A percentile compares a stretch with the other conserved stretches of the same genome.
Conservation (phyloP, 345 rosid genomes). For the Toxicodendron radicans region DNA sequence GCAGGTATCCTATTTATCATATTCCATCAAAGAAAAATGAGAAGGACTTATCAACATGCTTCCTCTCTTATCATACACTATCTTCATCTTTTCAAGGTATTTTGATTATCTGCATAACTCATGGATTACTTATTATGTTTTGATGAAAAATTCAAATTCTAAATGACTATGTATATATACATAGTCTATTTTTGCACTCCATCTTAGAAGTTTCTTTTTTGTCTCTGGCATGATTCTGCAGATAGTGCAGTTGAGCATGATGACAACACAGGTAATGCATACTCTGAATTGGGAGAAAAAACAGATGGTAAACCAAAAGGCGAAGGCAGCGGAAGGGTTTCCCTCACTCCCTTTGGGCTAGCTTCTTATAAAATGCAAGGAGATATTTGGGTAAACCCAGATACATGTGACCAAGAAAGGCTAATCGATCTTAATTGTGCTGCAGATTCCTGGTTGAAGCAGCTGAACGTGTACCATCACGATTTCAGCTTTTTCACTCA, state of each 20-base stretch:
- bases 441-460: conserved; percentile 86
- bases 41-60: conserved; percentile 70
- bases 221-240: conserved; percentile 24
- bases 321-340: conserved; percentile 21
- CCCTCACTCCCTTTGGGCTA: conserved; percentile 67
- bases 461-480: conserved; percentile 62
- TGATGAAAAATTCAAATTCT: background rate
- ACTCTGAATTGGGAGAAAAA: conserved; percentile 6
- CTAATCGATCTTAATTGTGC: conserved; percentile 45
- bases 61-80: conserved; percentile 73
- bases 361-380: conserved; percentile 72
- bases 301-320: conserved; percentile 14
- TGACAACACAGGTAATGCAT: conserved; percentile 18
- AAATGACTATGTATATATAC: background rate
- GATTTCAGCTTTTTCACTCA: conserved; percentile 54
- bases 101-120: background rate
- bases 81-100: conserved; percentile 78
- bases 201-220: background rate
- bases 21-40: conserved; percentile 53
- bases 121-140: background rate
- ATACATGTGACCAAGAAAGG: conserved; percentile 40
- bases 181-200: background rate
- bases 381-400: conserved; percentile 56
- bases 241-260: conserved; percentile 27
- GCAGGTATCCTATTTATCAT: conserved; percentile 80